phyloP scores from a whole-genome alignment of 129 eudicot genomes.

The Silybum marianum region DNA sequence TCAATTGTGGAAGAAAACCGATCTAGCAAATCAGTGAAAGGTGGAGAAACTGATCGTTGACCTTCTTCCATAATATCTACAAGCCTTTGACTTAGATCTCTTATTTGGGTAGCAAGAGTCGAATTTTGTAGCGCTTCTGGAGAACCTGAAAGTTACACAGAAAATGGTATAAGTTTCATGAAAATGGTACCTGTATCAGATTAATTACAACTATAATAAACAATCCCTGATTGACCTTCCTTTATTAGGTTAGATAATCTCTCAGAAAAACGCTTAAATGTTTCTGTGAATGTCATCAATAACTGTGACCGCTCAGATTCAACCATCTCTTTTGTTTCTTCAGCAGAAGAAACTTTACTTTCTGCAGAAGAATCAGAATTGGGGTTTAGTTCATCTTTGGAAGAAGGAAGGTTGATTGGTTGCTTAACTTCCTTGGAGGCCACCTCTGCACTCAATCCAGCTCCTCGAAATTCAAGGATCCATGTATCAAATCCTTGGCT shows the following conservation, averaged over 20 bases:
- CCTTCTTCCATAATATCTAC: constrained; percentile 50
- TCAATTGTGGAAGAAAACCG: constrained; percentile 49
- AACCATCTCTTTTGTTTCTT: constrained; percentile 37
- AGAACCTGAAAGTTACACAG: constrained; percentile 45
- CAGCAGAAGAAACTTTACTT: constrained; percentile 28
- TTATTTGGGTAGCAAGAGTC: constrained; percentile 52
- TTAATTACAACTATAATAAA: constrained; percentile 14
- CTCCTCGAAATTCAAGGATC: constrained; percentile 86
- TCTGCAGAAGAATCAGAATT: constrained; percentile 30
- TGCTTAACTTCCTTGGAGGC: constrained; percentile 36
- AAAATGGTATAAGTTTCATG: neutral
- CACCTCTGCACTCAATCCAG: constrained; percentile 67
- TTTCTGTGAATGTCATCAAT: constrained; percentile 49
- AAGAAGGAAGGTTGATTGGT: constrained; percentile 39
- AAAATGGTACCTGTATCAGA: neutral
- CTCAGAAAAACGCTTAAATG: constrained; percentile 50
- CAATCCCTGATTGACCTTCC: constrained; percentile 43
- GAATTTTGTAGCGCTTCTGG: constrained; percentile 48
- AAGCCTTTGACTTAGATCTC: constrained; percentile 57
- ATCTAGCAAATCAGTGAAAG: constrained; percentile 45
- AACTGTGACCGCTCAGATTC: constrained; percentile 50
- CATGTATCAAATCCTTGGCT: constrained; percentile 86
- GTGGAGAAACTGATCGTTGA: constrained; percentile 60
- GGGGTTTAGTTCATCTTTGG: constrained; percentile 22
- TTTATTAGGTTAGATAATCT: constrained; percentile 47